Conservation (phyloP, 2,329 filamentous ascomycete species). For the Pestalotiopsis sp. region DNA sequence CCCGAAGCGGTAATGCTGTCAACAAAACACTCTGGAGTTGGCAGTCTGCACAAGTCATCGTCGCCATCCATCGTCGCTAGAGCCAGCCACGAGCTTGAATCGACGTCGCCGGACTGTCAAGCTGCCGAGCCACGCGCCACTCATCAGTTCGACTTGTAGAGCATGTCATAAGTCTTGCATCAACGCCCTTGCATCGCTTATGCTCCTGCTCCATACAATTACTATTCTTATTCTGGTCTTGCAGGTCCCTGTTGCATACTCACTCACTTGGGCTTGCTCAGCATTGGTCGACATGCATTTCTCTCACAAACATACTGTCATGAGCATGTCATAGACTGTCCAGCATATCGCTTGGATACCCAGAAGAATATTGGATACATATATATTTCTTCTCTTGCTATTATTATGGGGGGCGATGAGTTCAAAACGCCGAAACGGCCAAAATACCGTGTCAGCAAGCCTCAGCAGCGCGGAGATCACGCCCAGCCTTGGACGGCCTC, state of each 20-base stretch:
- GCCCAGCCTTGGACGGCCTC: constrained; percentile 41
- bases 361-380: neutral
- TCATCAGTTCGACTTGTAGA: too few species aligned
- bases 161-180: too few species aligned
- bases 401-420: constrained; percentile 9
- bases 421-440: constrained; percentile 23
- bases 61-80: neutral
- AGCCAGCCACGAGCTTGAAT: neutral
- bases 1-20: constrained; percentile 6
- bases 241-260: neutral
- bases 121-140: too few species aligned
- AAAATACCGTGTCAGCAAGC: constrained; percentile 19
- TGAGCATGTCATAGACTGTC: neutral
- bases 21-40: constrained; percentile 7
- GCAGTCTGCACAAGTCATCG: neutral
- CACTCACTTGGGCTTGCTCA: neutral
- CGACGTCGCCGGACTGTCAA: neutral
- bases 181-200: too few species aligned
- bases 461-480: constrained; percentile 18
- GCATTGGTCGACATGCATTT: neutral
- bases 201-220: too few species aligned
- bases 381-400: neutral
- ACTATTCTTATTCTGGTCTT: too few species aligned
- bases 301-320: neutral
- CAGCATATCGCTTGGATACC: neutral